Conservation (phyloP, 371 early-diverging fungal genomes). For the Rhizopus sp. region DNA sequence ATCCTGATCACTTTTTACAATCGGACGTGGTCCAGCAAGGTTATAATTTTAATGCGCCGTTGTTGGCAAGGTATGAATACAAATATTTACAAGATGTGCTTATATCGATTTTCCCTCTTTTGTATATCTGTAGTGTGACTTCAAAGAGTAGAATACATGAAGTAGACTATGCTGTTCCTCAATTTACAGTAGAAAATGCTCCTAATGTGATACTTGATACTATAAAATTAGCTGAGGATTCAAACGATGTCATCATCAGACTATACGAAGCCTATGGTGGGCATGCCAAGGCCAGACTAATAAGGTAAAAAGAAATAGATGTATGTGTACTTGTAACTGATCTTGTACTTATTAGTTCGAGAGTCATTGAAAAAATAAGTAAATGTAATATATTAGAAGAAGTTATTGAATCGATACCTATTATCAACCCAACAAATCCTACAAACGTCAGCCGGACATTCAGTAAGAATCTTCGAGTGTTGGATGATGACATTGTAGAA, state of each 20-base stretch:
- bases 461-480: conserved; percentile 38
- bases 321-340: not conserved
- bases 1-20: conserved; percentile 78
- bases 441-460: conserved; percentile 29
- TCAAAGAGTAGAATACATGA: conserved; percentile 10
- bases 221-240: conserved; percentile 82
- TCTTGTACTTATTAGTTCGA: conserved; percentile 25
- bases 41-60: conserved; percentile 84
- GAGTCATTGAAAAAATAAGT: conserved; percentile 52
- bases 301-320: conserved; percentile 42
- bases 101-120: not conserved
- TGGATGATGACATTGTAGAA: conserved; percentile 45
- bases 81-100: not conserved
- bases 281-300: conserved; percentile 61
- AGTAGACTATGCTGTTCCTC: conserved; percentile 27
- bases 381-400: conserved; percentile 84
- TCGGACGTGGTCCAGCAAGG: conserved; percentile 81
- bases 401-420: conserved; percentile 35
- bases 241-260: conserved; percentile 69
- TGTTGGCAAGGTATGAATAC: conserved; percentile 51
- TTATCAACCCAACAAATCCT: conserved; percentile 12
- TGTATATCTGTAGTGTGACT: conserved; percentile 14
- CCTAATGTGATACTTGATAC: conserved; percentile 87
- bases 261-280: conserved; percentile 91
- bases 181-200: conserved; percentile 60